Percentiles rank a stretch among this genome's conserved stretches.
phyloP scores from a whole-genome alignment of 306 rosid genomes.

The Cucumis melo region DNA sequence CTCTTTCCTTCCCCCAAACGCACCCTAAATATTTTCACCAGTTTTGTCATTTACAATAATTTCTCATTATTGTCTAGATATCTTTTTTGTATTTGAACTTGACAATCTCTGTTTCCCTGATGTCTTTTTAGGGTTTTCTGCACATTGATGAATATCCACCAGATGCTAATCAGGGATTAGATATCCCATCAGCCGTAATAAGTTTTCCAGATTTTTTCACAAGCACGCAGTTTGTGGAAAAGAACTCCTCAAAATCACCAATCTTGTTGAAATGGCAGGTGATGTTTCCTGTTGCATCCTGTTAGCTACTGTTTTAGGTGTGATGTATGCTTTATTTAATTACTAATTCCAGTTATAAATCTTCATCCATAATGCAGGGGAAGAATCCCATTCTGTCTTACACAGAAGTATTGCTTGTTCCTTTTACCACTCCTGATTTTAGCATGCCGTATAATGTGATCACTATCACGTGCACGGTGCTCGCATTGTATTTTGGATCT shows the following conservation, averaged over 20 bases:
- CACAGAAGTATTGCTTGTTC: constrained; percentile 81
- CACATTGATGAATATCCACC: constrained; percentile 96
- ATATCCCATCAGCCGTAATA: constrained; percentile 87
- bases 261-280: constrained; percentile 70
- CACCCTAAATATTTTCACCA: no score
- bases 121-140: constrained; percentile 59
- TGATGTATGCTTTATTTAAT: not conserved
- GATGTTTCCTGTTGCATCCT: not conserved
- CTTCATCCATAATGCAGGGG: constrained; percentile 38
- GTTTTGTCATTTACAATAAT: no score
- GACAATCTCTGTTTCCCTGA: not conserved
- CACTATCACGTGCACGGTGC: constrained; percentile 83
- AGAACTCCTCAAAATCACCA: constrained; percentile 37
- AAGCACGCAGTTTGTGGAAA: constrained; percentile 32
- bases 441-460: constrained; percentile 97
- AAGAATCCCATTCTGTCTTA: constrained; percentile 51
- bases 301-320: not conserved
- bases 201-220: constrained; percentile 65
- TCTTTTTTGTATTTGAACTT: not conserved
- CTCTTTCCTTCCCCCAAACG: no score
- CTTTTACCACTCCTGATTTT: constrained; percentile 91
- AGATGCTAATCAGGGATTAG: constrained; percentile 94
- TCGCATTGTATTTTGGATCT: constrained; percentile 85
- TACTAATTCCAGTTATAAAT: not conserved
- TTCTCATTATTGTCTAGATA: not conserved